Evolutionary conservation across 1,139 yeast genomes (phyloP).

Genomic region (Debaryomyces psychrophilus): DNA sequence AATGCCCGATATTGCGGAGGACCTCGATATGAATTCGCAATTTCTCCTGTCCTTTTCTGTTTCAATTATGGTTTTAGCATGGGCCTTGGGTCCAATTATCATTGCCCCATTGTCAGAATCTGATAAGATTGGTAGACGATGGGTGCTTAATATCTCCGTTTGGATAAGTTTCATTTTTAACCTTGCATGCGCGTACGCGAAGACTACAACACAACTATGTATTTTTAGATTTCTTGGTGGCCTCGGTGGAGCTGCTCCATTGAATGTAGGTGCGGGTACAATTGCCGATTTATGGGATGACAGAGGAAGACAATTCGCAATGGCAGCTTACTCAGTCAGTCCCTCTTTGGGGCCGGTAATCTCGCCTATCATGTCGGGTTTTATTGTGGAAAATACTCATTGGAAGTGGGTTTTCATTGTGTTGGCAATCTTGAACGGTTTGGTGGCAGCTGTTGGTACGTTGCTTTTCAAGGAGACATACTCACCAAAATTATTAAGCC

Average conservation of each 20-base stretch:
- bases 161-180: conserved; percentile 56
- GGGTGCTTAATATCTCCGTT: conserved; percentile 53
- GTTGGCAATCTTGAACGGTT: conserved; percentile 57
- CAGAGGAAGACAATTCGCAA: conserved; percentile 54
- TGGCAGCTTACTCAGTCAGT: conserved; percentile 62
- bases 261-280: conserved; percentile 74
- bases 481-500: conserved; percentile 54
- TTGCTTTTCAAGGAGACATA: conserved; percentile 57
- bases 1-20: conserved; percentile 45
- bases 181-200: conserved; percentile 59
- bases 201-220: conserved; percentile 56
- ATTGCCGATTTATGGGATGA: conserved; percentile 64
- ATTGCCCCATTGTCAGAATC: conserved; percentile 65
- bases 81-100: conserved; percentile 64
- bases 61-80: conserved; percentile 61
- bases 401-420: conserved; percentile 71
- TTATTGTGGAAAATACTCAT: conserved; percentile 23
- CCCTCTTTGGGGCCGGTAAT: conserved; percentile 50
- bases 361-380: conserved; percentile 39
- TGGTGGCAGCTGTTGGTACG: conserved; percentile 46
- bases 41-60: conserved; percentile 53
- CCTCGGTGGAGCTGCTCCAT: conserved; percentile 64
- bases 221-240: conserved; percentile 66
- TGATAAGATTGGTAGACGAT: conserved; percentile 51
- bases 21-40: conserved; percentile 40